A percentile compares a stretch with the other conserved stretches of the same genome.
phyloP scores from a whole-genome alignment of 495 filamentous ascomycete species.

The Apiosordaria backusii region DNA sequence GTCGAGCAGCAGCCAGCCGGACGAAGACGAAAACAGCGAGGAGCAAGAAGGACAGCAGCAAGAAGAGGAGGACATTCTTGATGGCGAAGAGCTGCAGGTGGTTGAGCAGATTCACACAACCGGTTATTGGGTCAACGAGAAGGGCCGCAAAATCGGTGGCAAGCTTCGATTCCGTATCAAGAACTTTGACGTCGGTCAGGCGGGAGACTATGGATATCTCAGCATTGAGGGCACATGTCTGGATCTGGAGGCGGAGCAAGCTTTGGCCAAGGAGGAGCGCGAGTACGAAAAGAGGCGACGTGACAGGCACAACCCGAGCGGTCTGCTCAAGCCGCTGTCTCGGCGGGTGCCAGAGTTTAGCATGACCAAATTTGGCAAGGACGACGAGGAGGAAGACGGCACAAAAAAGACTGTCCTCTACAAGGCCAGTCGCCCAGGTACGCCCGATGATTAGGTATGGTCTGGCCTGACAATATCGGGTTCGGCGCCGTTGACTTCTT shows the following conservation, averaged over 20 bases:
- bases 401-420: slow-evolving; percentile 28
- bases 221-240: slow-evolving; percentile 49
- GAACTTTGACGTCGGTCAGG: slow-evolving; percentile 48
- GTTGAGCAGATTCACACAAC: slow-evolving; percentile 47
- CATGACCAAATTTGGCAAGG: slow-evolving; percentile 46
- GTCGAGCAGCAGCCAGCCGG: slow-evolving; percentile 4
- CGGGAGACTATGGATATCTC: slow-evolving; percentile 47
- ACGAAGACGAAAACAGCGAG: not conserved
- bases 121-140: slow-evolving; percentile 46
- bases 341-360: slow-evolving; percentile 44
- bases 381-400: slow-evolving; percentile 39
- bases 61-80: slow-evolving; percentile 23
- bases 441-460: slow-evolving; percentile 40
- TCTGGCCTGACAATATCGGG: slow-evolving; percentile 24
- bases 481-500: slow-evolving; percentile 22
- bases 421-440: slow-evolving; percentile 33
- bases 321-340: slow-evolving; percentile 33
- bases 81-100: slow-evolving; percentile 32
- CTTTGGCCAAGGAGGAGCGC: slow-evolving; percentile 36
- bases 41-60: slow-evolving; percentile 16
- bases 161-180: slow-evolving; percentile 50
- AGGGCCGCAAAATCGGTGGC: slow-evolving; percentile 34
- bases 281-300: slow-evolving; percentile 34
- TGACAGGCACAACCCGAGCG: slow-evolving; percentile 29
- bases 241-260: slow-evolving; percentile 39